Percentiles rank a stretch among this genome's conserved stretches.
These are phyloP conservation scores for Ophiostoma sp. DNA, from an alignment of 2,329 filamentous ascomycete genomes.

Conservation along the genomic window DNA sequence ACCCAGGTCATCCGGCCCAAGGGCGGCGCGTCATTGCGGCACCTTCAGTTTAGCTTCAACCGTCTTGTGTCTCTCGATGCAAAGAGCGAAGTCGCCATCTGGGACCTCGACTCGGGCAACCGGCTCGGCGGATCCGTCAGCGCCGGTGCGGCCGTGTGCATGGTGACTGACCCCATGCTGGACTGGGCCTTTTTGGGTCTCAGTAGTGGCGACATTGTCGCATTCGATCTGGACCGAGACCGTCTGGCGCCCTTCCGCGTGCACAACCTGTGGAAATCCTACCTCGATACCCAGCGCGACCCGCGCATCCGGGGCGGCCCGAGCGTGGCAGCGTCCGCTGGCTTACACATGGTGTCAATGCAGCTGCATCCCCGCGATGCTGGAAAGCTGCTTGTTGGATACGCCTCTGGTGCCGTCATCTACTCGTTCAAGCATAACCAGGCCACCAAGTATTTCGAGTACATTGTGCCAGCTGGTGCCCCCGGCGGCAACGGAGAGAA, in stretches of 20 bases:
- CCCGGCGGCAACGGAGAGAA: slow-evolving; percentile 70
- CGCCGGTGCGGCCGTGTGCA: slow-evolving; percentile 65
- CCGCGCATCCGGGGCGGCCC: neutral
- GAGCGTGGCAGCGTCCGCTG: slow-evolving; percentile 23
- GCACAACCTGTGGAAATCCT: slow-evolving; percentile 71
- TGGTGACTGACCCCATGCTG: slow-evolving; percentile 81
- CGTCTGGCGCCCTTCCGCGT: slow-evolving; percentile 70
- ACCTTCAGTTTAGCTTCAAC: slow-evolving; percentile 78
- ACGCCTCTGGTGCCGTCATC: slow-evolving; percentile 77
- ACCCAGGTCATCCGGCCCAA: slow-evolving; percentile 67
- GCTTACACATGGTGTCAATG: slow-evolving; percentile 63
- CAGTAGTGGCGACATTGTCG: slow-evolving; percentile 75
- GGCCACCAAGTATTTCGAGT: slow-evolving; percentile 73
- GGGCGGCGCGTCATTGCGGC: slow-evolving; percentile 67
- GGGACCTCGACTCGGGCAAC: slow-evolving; percentile 67
- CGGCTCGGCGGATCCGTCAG: slow-evolving; percentile 66
- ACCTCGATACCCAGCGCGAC: slow-evolving; percentile 5
- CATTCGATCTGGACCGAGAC: slow-evolving; percentile 88
- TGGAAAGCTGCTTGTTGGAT: slow-evolving; percentile 86
- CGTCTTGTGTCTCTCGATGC: slow-evolving; percentile 79
- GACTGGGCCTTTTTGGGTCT: slow-evolving; percentile 89
- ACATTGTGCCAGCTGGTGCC: slow-evolving; percentile 73
- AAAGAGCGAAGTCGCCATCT: slow-evolving; percentile 79
- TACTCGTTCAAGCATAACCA: slow-evolving; percentile 94
- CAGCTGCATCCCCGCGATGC: slow-evolving; percentile 88